Base-by-base conservation (phyloP, 768 basidiomycete genomes). In the Kondoa subrosea region DNA sequence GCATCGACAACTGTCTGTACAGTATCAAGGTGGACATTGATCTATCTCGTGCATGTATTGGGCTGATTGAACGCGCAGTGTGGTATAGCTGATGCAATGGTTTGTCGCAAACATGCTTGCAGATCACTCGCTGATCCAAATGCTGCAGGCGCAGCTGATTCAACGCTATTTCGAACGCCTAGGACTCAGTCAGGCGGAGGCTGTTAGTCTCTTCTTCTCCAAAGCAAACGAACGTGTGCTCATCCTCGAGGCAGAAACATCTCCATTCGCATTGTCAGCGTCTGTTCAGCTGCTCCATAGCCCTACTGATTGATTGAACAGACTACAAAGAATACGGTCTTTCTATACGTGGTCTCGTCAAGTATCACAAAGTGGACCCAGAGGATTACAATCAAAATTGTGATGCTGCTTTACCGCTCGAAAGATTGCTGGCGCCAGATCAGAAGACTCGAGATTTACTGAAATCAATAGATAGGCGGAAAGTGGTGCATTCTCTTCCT, bases 401-500 rank as follows among this genome's bases (percentile, higher is more conserved):
- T 32, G 61, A 63, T 63, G 15, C 29, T 32, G 61, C 61, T 27
- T 32, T 73, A 3, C 71, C 72, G 4, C 67, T 73, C 56, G 72
- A 73, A 14, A 66, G n/a, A 1, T 67, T 72, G 27, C 68, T 73
- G 57, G 1, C 4, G 3, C 65, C 58, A 17, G 31, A 70, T 56
- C 57, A 68, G 0, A 25, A 32, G 21, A 29, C 71, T 31, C 34
- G 61, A 1, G 14, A 25, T 14, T 15, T 73, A 14, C 50, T 73
- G 8, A 1, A 1, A 12, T 58, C 60, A 26, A 27, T 73, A 21
- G 72, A 73, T 33, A 56, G 72, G 14, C 58, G 65, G 14, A 72
- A 72, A 64, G 68, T 65, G 25, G 56, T 68, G 4, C 70, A 71
- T 0, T n/a, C n/a, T n/a, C n/a, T n/a, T n/a, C n/a, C n/a, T n/a